A percentile compares a stretch with the other conserved stretches of the same genome.
phyloP scores from a whole-genome alignment of 2,329 filamentous ascomycete species.

The Fusarium sulawesiense region DNA sequence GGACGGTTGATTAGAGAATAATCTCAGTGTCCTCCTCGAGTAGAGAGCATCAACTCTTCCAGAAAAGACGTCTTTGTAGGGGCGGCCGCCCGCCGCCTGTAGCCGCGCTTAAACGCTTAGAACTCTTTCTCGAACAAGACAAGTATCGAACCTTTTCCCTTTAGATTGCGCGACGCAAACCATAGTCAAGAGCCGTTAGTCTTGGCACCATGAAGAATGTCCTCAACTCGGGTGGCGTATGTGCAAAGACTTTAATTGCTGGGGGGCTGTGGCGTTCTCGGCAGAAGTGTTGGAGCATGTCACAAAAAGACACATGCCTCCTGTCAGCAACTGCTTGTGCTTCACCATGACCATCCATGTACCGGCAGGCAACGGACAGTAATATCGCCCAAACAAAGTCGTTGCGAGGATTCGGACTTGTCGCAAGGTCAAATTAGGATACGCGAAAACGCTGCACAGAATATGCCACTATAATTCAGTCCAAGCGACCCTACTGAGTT shows the following conservation, averaged over 20 bases:
- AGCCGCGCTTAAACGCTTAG: slow-evolving; percentile 35
- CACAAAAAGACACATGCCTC: slow-evolving; percentile 27
- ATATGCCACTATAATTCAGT: slow-evolving; percentile 18
- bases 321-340: slow-evolving; percentile 25
- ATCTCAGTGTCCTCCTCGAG: slow-evolving; percentile 18
- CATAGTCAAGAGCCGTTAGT: slow-evolving; percentile 17
- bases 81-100: slow-evolving; percentile 14
- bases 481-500: slow-evolving; percentile 15
- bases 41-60: slow-evolving; percentile 12
- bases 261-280: slow-evolving; percentile 17
- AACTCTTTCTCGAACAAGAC: slow-evolving; percentile 22
- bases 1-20: slow-evolving; percentile 2
- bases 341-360: slow-evolving; percentile 38
- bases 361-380: slow-evolving; percentile 42
- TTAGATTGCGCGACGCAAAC: slow-evolving; percentile 8
- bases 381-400: slow-evolving; percentile 30
- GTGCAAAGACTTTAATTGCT: slow-evolving; percentile 7
- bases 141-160: slow-evolving; percentile 14
- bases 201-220: slow-evolving; percentile 19
- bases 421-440: slow-evolving; percentile 5
- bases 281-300: slow-evolving; percentile 35
- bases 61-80: slow-evolving; percentile 5
- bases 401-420: slow-evolving; percentile 21
- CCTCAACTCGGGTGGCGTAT: slow-evolving; percentile 16
- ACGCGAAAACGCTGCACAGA: neutral